Conservation (phyloP, 495 filamentous ascomycete genomes). For the Thozetella sp. region DNA sequence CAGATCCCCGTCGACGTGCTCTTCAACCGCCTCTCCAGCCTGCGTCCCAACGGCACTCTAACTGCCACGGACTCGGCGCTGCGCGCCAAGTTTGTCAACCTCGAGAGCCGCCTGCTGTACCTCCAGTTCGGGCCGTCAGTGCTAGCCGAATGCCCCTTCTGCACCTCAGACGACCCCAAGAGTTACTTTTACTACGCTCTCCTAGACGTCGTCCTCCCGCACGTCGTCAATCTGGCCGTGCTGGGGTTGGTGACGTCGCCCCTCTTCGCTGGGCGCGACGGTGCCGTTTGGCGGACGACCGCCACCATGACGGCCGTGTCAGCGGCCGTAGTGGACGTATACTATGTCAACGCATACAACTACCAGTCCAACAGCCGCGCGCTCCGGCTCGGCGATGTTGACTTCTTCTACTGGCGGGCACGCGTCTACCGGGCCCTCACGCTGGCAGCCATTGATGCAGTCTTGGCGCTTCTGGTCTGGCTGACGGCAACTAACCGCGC, state of each 20-base stretch:
- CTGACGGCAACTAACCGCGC: slow-evolving; percentile 75
- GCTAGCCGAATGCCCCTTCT: slow-evolving; percentile 77
- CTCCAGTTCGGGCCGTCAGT: slow-evolving; percentile 76
- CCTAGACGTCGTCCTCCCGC: slow-evolving; percentile 71
- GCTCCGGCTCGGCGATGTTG: slow-evolving; percentile 56
- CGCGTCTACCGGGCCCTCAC: slow-evolving; percentile 57
- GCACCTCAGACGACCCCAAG: slow-evolving; percentile 68
- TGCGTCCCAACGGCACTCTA: slow-evolving; percentile 57
- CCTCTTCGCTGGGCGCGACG: slow-evolving; percentile 54
- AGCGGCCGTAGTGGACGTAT: slow-evolving; percentile 67
- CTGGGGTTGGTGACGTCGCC: slow-evolving; percentile 67
- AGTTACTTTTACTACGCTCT: slow-evolving; percentile 82
- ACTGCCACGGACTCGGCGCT: slow-evolving; percentile 65
- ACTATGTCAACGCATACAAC: slow-evolving; percentile 59
- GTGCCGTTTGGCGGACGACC: slow-evolving; percentile 65
- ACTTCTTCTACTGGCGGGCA: slow-evolving; percentile 70
- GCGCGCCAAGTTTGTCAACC: slow-evolving; percentile 64
- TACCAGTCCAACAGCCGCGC: slow-evolving; percentile 58
- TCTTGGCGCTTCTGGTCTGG: slow-evolving; percentile 65
- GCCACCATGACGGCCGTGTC: slow-evolving; percentile 65
- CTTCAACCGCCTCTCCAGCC: slow-evolving; percentile 72
- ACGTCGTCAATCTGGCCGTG: slow-evolving; percentile 72
- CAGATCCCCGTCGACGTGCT: slow-evolving; percentile 84
- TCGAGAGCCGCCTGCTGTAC: slow-evolving; percentile 78
- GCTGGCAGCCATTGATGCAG: slow-evolving; percentile 63